phyloP scores from a whole-genome alignment of 768 basidiomycete species.

The Leucocoprinus sp. region DNA sequence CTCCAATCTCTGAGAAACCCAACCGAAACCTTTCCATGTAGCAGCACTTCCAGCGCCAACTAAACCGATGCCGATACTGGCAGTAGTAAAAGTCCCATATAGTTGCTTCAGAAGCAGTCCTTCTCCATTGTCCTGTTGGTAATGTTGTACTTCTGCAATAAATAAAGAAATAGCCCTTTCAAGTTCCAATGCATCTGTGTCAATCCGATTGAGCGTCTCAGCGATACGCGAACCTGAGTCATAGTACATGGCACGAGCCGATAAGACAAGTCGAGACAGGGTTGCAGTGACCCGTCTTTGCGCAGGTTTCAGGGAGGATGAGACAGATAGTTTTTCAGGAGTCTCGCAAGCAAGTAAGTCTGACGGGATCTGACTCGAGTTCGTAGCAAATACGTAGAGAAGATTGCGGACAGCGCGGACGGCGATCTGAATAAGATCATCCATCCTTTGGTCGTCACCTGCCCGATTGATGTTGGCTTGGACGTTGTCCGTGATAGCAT shows the following conservation, averaged over 20 bases:
- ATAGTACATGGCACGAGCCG: slow-evolving; percentile 83
- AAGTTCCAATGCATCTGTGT: slow-evolving; percentile 68
- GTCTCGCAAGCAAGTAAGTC: slow-evolving; percentile 43
- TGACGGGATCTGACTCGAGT: slow-evolving; percentile 52
- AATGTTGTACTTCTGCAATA: slow-evolving; percentile 59
- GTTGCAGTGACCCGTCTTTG: slow-evolving; percentile 86
- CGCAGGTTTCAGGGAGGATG: slow-evolving; percentile 64
- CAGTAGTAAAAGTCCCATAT: slow-evolving; percentile 50
- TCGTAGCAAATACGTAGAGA: slow-evolving; percentile 57
- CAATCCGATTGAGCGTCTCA: slow-evolving; percentile 63
- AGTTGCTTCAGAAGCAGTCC: slow-evolving; percentile 43
- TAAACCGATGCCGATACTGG: slow-evolving; percentile 67
- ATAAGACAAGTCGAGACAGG: slow-evolving; percentile 81
- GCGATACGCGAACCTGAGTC: slow-evolving; percentile 56
- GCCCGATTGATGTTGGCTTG: slow-evolving; percentile 37
- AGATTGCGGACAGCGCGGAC: slow-evolving; percentile 73
- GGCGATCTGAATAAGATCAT: slow-evolving; percentile 51
- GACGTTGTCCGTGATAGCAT: slow-evolving; percentile 54
- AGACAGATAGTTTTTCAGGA: slow-evolving; percentile 39
- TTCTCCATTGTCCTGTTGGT: slow-evolving; percentile 30
- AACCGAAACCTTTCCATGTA: slow-evolving; percentile 82
- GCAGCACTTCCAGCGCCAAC: slow-evolving; percentile 73
- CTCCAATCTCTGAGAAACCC: slow-evolving; percentile 49
- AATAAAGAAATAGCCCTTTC: slow-evolving; percentile 64
- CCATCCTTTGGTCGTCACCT: slow-evolving; percentile 49